These are phyloP conservation scores for Ambispora gerdemannii DNA, from an alignment of 192 early-diverging fungal species.

Conservation along the genomic window DNA sequence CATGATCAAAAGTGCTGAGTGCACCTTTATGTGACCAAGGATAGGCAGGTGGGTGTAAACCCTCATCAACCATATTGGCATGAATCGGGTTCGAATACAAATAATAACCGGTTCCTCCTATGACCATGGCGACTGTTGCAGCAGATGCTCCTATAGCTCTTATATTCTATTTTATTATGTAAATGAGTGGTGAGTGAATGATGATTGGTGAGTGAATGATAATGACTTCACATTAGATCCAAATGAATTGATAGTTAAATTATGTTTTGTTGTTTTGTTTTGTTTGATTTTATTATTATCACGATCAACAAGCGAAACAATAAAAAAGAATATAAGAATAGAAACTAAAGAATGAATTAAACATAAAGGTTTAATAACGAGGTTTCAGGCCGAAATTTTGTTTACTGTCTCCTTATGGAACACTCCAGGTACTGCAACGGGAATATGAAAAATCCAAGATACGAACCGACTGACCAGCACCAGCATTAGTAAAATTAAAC, in stretches of 20 bases:
- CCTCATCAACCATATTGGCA: conserved; percentile 86
- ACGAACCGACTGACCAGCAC: conserved; percentile 21
- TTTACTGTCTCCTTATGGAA: too few species aligned
- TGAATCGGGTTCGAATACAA: conserved; percentile 55
- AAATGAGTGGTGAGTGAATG: too few species aligned
- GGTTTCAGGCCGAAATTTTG: too few species aligned
- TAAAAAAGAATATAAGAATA: neutral
- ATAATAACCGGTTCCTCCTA: conserved; percentile 49
- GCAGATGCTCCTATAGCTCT: conserved; percentile 38
- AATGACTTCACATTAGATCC: neutral
- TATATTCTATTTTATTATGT: too few species aligned
- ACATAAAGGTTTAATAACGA: too few species aligned
- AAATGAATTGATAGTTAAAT: neutral
- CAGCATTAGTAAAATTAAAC: neutral
- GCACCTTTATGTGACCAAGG: conserved; percentile 84
- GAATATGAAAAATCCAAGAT: conserved; percentile 16
- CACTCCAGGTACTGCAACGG: neutral
- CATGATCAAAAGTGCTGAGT: conserved; percentile 89
- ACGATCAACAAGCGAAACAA: neutral
- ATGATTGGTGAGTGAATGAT: neutral
- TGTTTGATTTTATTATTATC: conserved; percentile 6
- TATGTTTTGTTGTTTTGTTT: neutral
- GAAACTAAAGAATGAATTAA: neutral
- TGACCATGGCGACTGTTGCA: conserved; percentile 60
- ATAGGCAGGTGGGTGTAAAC: conserved; percentile 85